Evolutionary conservation across 768 basidiomycete species (phyloP).

Genomic region (Termitomyces sp.): DNA sequence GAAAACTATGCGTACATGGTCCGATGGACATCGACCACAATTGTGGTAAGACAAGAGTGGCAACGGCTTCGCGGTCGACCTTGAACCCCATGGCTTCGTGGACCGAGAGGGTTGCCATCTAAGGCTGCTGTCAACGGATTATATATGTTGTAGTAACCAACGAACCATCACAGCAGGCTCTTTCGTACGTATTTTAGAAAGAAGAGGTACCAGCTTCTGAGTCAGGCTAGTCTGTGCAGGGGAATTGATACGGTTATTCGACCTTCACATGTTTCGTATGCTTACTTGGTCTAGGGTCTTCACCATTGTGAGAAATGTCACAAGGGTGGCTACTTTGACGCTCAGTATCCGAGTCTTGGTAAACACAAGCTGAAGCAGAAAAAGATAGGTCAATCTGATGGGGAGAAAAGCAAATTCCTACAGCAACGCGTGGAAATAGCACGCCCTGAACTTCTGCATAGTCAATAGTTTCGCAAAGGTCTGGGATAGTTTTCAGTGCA

Average conservation of each 20-base stretch:
- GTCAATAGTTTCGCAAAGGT: conserved; percentile 88
- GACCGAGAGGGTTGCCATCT: conserved; percentile 86
- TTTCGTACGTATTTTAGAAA: conserved; percentile 93
- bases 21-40: conserved; percentile 98
- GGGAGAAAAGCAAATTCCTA: conserved; percentile 21
- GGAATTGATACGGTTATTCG: not conserved
- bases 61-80: conserved; percentile 89
- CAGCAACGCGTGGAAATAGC: conserved; percentile 89
- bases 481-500: conserved; percentile 78
- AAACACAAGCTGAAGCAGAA: conserved; percentile 68
- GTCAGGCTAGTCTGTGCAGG: conserved; percentile 70
- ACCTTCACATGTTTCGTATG: not conserved
- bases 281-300: conserved; percentile 82
- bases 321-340: conserved; percentile 86
- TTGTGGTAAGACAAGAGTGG: conserved; percentile 83
- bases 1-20: conserved; percentile 51
- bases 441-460: conserved; percentile 92
- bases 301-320: conserved; percentile 83
- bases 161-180: conserved; percentile 91
- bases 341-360: conserved; percentile 84
- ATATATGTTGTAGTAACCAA: conserved; percentile 1
- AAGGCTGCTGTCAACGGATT: not conserved
- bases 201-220: conserved; percentile 89
- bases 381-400: not conserved
- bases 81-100: conserved; percentile 97